Evolutionary conservation across 805 yeast species (phyloP).

Genomic region (Candida sakaeoensis): DNA sequence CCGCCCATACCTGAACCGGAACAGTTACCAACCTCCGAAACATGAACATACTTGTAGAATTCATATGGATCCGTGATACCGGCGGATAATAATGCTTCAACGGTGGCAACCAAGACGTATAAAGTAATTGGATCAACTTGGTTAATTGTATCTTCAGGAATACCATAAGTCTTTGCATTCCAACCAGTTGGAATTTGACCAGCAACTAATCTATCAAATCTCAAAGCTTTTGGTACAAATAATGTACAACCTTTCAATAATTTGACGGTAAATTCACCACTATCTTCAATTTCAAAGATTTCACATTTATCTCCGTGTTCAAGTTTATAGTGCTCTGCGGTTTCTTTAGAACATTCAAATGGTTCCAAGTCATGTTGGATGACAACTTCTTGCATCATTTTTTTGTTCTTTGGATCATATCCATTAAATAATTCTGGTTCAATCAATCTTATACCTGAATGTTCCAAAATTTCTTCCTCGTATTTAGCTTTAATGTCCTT

Average conservation of each 20-base stretch:
- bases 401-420: slow-evolving; percentile 92
- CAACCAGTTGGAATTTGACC: slow-evolving; percentile 99
- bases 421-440: slow-evolving; percentile 95
- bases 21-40: slow-evolving; percentile 98
- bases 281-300: slow-evolving; percentile 79
- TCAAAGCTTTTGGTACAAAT: slow-evolving; percentile 83
- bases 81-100: slow-evolving; percentile 87
- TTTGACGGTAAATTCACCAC: slow-evolving; percentile 89
- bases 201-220: slow-evolving; percentile 72
- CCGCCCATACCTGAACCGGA: slow-evolving; percentile 99
- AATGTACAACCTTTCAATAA: slow-evolving; percentile 91
- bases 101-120: slow-evolving; percentile 88
- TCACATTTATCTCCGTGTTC: slow-evolving; percentile 95
- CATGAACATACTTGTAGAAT: slow-evolving; percentile 96
- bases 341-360: slow-evolving; percentile 90
- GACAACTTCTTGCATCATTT: slow-evolving; percentile 90
- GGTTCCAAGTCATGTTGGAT: slow-evolving; percentile 96
- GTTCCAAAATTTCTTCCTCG: slow-evolving; percentile 83
- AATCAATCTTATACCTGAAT: slow-evolving; percentile 93
- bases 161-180: slow-evolving; percentile 94
- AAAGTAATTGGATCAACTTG: slow-evolving; percentile 97
- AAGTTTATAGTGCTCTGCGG: slow-evolving; percentile 89
- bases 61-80: slow-evolving; percentile 99
- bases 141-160: slow-evolving; percentile 82
- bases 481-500: slow-evolving; percentile 89